phyloP scores from a whole-genome alignment of 1,139 yeast species.

The Taphrina sp. region DNA sequence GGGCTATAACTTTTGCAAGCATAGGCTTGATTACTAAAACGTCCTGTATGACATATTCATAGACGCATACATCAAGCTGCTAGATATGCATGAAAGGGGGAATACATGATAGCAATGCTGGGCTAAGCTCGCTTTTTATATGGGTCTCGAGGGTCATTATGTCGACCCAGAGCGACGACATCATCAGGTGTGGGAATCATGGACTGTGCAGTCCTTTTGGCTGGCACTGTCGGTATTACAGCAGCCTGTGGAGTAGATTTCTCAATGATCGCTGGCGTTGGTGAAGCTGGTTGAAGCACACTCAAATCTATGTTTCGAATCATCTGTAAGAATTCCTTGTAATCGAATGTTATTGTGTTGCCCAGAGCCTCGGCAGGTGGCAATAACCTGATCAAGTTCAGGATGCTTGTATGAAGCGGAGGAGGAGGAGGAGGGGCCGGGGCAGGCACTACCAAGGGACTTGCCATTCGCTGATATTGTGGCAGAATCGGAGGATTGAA shows the following conservation, averaged over 20 bases:
- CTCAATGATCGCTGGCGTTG: not conserved
- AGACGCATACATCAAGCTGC: too few relatives aligned
- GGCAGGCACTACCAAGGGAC: slow-evolving; percentile 6
- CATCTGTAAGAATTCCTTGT: slow-evolving; percentile 33
- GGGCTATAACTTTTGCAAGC: too few relatives aligned
- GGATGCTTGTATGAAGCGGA: slow-evolving; percentile 36
- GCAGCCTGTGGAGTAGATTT: slow-evolving; percentile 7
- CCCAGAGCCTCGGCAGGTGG: slow-evolving; percentile 42
- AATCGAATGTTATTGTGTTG: slow-evolving; percentile 30
- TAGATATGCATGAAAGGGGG: too few relatives aligned
- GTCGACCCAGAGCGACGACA: slow-evolving; percentile 21
- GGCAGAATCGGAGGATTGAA: slow-evolving; percentile 4
- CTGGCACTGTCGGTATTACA: slow-evolving; percentile 7
- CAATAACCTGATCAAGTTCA: slow-evolving; percentile 40
- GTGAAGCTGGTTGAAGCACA: not conserved
- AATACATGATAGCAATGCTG: too few relatives aligned
- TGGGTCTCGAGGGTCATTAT: slow-evolving; percentile 23
- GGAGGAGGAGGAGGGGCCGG: slow-evolving; percentile 10
- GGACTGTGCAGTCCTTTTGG: slow-evolving; percentile 23
- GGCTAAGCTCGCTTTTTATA: slow-evolving; percentile 29
- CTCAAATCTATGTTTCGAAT: slow-evolving; percentile 12
- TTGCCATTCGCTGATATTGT: not conserved
- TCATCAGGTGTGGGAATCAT: slow-evolving; percentile 26
- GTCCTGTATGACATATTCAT: too few relatives aligned
- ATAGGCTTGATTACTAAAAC: too few relatives aligned